Percentiles rank a stretch among this genome's conserved stretches.
Conservation (phyloP, 2,329 filamentous ascomycete species). For the Aspergillus sp. region DNA sequence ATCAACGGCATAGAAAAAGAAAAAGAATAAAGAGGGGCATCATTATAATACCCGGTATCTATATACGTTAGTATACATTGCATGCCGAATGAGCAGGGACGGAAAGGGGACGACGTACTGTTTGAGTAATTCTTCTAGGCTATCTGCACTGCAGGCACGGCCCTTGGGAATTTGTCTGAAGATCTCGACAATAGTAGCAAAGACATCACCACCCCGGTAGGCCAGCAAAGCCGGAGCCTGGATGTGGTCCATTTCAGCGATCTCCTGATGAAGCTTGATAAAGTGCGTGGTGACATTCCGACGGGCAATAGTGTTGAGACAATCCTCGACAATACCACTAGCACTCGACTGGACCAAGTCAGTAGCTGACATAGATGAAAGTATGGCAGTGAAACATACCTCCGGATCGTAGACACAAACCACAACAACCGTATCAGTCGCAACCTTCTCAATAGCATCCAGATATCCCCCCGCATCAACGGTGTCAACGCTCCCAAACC, state of each 20-base stretch:
- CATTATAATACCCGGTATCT: background rate
- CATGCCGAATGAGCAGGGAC: no score
- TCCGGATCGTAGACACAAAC: constrained; percentile 88
- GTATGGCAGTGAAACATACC: constrained; percentile 48
- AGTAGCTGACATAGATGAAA: background rate
- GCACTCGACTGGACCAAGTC: constrained; percentile 59
- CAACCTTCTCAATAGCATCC: constrained; percentile 90
- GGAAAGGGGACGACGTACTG: constrained; percentile 35
- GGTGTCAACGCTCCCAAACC: constrained; percentile 71
- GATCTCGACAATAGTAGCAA: constrained; percentile 81
- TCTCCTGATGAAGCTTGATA: constrained; percentile 81
- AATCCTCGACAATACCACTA: constrained; percentile 70
- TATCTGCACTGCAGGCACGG: constrained; percentile 44
- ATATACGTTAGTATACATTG: background rate
- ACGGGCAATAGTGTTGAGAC: constrained; percentile 66
- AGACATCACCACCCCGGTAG: constrained; percentile 83
- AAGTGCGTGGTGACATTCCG: constrained; percentile 70
- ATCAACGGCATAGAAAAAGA: background rate
- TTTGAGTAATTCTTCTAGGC: constrained; percentile 52
- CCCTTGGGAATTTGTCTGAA: constrained; percentile 72
- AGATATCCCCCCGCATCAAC: constrained; percentile 90
- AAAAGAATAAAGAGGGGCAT: background rate
- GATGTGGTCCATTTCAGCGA: constrained; percentile 89
- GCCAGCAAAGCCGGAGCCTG: constrained; percentile 81
- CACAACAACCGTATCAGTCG: constrained; percentile 72